phyloP scores from a whole-genome alignment of 257 asterid genomes.

The Solanum piurae region DNA sequence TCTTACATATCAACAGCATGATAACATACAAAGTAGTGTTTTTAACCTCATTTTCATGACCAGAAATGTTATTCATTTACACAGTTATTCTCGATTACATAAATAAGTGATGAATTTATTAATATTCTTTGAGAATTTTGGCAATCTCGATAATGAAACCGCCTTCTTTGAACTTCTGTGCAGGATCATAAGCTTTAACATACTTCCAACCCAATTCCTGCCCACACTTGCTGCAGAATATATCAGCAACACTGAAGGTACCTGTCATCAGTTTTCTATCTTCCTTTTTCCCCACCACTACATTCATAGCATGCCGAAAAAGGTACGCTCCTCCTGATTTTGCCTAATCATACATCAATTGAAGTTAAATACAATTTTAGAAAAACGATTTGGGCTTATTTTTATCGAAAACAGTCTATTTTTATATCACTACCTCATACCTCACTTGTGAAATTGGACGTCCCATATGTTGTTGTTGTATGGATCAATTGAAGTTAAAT shows the following conservation, averaged over 20 bases:
- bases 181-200: constrained; percentile 16
- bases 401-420: neutral
- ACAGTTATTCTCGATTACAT: neutral
- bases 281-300: constrained; percentile 21
- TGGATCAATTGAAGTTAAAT: neutral
- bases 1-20: neutral
- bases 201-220: constrained; percentile 26
- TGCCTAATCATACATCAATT: constrained; percentile 2
- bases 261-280: constrained; percentile 15
- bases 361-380: neutral
- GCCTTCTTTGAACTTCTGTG: constrained; percentile 22
- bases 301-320: constrained; percentile 21
- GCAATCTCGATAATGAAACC: constrained; percentile 18
- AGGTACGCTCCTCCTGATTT: constrained; percentile 18
- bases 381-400: neutral
- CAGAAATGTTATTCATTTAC: neutral
- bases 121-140: constrained; percentile 19
- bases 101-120: neutral
- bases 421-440: no score
- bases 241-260: constrained; percentile 1
- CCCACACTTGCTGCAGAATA: constrained; percentile 14
- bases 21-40: neutral
- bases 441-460: neutral
- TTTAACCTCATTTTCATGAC: neutral
- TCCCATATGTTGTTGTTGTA: neutral